Percentiles rank a stretch among this genome's conserved stretches.
Evolutionary conservation across 164 flowering plant species (phyloP).

Genomic region (Nelumbo lutea): DNA sequence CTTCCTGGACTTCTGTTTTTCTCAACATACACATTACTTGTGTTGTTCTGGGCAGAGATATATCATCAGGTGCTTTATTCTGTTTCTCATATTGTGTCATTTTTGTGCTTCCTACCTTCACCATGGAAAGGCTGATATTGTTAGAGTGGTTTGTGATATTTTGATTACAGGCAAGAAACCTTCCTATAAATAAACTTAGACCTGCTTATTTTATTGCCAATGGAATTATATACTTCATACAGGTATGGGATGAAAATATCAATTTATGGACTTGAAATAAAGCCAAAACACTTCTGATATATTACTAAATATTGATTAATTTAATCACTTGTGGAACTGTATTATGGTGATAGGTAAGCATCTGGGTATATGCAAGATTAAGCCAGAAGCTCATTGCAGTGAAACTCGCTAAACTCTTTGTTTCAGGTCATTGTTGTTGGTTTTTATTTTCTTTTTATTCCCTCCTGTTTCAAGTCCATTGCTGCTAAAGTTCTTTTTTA

Average conservation of each 20-base stretch:
- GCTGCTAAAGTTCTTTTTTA: background rate
- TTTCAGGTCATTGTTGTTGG: conserved; percentile 42
- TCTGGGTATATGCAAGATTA: conserved; percentile 50
- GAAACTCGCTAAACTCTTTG: conserved; percentile 50
- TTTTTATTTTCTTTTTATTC: background rate
- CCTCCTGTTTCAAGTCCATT: background rate
- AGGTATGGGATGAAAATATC: conserved; percentile 33
- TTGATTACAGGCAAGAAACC: conserved; percentile 64
- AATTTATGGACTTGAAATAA: background rate
- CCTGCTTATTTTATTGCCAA: conserved; percentile 58
- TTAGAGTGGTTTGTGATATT: background rate
- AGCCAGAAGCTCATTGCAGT: conserved; percentile 30
- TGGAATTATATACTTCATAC: conserved; percentile 52
- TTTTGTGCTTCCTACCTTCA: too few relatives aligned
- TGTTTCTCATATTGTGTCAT: background rate
- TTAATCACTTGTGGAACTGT: conserved; percentile 2
- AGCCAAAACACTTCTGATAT: background rate
- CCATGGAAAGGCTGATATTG: background rate
- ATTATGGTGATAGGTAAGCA: conserved; percentile 36
- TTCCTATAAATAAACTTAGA: conserved; percentile 59
- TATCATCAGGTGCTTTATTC: conserved; percentile 63
- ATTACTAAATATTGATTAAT: background rate
- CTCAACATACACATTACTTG: conserved; percentile 81
- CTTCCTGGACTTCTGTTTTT: conserved; percentile 76
- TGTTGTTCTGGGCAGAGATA: conserved; percentile 94